Base-by-base conservation (phyloP, 306 rosid species). In the Mimosa pudica region DNA sequence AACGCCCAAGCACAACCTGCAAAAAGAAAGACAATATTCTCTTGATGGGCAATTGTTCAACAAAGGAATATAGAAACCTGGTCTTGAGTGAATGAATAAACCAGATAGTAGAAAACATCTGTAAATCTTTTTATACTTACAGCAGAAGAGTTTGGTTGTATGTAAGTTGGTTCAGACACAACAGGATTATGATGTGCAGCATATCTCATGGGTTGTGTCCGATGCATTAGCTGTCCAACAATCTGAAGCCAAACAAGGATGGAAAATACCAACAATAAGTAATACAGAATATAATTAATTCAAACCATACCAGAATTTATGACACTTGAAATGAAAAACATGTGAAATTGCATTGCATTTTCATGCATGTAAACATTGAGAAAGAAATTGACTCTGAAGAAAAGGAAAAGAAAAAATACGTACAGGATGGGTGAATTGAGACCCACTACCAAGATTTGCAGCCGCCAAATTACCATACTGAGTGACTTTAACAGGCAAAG, bases 1-100 rank as follows among this genome's bases (percentile, higher is more conserved):
- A 80, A 67, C 93, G 92, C 82, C 98, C 96, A 78, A 86, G 89
- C 96, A 88, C 86, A 79, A 87, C 96, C 98, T 94, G 89, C 83
- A 86, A 66, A 80, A 61, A 62, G 84, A 79, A 64, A 78, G 45
- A 47, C 47, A 49, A 58, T 75, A 73, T 68, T 47, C 69, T 68
- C 60, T 68, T 57, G 3, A 58, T 20, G 60, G 58, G 45, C 48
- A 64, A 55, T 71, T 75, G 73, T 61, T 75, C 35, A 85, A 48
- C n/a, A 73, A 55, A 41, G 66, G 58, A 79, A 54, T 61, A 76
- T 48, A n/a, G 45, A 60, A 5, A 38, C 30, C 30, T 4, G 10
- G 60, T 38, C 75, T 78, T 54, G 70, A 79, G 38, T 55, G 70
- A 55, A 41, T 54, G 62, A 16, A 80, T 41, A 55, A 51, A 38